A percentile compares a stretch with the other conserved stretches of the same genome.
Evolutionary conservation across 257 asterid species (phyloP).

Genomic region (Ligustrum vulgare): DNA sequence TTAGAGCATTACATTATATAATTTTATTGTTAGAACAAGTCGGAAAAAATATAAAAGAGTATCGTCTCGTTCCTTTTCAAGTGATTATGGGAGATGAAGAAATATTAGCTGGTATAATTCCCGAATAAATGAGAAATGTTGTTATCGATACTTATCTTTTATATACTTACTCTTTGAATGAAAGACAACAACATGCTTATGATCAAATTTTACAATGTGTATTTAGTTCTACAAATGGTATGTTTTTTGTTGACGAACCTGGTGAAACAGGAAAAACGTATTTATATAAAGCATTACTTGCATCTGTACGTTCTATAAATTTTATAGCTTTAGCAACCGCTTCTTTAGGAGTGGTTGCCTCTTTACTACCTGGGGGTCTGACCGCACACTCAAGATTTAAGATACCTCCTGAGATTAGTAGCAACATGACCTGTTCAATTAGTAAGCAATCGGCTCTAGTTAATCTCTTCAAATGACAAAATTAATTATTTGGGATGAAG

Average conservation of each 20-base stretch:
- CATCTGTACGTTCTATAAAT: not conserved
- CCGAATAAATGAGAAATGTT: not conserved
- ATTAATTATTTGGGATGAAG: not conserved
- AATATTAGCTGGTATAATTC: not conserved
- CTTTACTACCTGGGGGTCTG: not conserved
- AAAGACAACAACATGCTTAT: not conserved
- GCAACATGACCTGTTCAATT: not conserved
- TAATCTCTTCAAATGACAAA: not conserved
- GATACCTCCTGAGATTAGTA: not conserved
- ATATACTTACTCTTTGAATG: not conserved
- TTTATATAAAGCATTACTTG: not conserved
- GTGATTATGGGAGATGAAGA: not conserved
- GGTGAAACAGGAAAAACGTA: not conserved
- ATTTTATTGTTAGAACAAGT: not conserved
- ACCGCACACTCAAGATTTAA: not conserved
- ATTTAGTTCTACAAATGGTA: not conserved
- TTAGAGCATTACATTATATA: not conserved
- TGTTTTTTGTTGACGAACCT: not conserved
- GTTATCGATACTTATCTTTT: not conserved
- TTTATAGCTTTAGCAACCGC: not conserved
- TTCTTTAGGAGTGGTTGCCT: not conserved
- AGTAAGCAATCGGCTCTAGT: not conserved
- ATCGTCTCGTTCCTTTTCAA: not conserved
- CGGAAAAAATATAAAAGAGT: not conserved
- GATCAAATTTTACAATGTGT: not conserved